Conservation (phyloP, 495 filamentous ascomycete genomes). For the Neurospora sp. region DNA sequence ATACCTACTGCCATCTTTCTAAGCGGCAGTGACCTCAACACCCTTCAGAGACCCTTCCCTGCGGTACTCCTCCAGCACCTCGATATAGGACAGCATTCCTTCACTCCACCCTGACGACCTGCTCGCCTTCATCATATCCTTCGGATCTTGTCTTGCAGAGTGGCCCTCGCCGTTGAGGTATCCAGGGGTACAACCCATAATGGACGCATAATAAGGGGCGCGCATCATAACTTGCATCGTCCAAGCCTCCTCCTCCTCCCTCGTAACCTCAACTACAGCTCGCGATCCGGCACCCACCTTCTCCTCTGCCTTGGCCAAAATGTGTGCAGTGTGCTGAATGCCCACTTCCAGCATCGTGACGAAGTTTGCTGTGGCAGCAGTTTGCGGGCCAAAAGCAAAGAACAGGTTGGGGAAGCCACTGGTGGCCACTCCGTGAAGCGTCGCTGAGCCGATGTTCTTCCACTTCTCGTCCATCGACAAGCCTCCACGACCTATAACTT, state of each 20-base stretch:
- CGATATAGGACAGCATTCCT: slow-evolving; percentile 19
- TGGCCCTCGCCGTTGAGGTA: slow-evolving; percentile 44
- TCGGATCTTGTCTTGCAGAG: slow-evolving; percentile 8
- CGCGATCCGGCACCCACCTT: slow-evolving; percentile 14
- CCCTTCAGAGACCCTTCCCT: slow-evolving; percentile 22
- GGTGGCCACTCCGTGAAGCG: slow-evolving; percentile 37
- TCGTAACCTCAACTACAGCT: slow-evolving; percentile 32
- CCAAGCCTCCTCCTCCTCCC: slow-evolving; percentile 38
- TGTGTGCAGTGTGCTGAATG: slow-evolving; percentile 32
- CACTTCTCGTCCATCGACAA: slow-evolving; percentile 35
- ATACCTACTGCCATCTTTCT: background rate
- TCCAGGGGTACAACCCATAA: slow-evolving; percentile 44
- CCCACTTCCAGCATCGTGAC: slow-evolving; percentile 30
- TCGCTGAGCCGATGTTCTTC: slow-evolving; percentile 22
- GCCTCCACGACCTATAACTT: slow-evolving; percentile 32
- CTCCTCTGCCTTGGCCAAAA: slow-evolving; percentile 33
- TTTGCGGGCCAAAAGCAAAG: slow-evolving; percentile 31
- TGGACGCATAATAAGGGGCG: slow-evolving; percentile 26
- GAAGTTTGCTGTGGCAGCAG: slow-evolving; percentile 29
- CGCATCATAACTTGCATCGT: slow-evolving; percentile 26
- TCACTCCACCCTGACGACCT: background rate
- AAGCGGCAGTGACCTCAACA: slow-evolving; percentile 5
- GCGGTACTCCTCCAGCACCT: slow-evolving; percentile 21
- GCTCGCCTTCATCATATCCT: slow-evolving; percentile 22
- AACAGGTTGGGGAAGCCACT: slow-evolving; percentile 47